A percentile compares a stretch with the other conserved stretches of the same genome.
phyloP scores from a whole-genome alignment of 2,329 filamentous ascomycete genomes.

The Colletotrichum siamense region DNA sequence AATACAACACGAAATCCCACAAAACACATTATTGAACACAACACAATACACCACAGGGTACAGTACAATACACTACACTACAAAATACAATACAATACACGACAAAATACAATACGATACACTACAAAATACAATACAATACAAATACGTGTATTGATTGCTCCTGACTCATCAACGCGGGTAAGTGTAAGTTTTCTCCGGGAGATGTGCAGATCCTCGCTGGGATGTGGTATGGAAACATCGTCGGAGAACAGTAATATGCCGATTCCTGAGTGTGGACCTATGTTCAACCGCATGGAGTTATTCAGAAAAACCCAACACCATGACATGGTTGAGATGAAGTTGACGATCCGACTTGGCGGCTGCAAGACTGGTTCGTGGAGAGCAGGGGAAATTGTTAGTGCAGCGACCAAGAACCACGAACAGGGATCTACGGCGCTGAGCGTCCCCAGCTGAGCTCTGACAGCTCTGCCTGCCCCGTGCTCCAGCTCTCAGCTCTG shows the following conservation, averaged over 20 bases:
- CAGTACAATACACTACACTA: too few relatives aligned
- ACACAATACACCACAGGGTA: too few relatives aligned
- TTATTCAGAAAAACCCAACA: not conserved
- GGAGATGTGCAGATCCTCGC: not conserved
- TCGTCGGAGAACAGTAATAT: not conserved
- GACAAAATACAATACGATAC: not conserved
- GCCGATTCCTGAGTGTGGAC: not conserved
- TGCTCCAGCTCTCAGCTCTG: constrained; percentile 17
- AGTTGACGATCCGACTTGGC: not conserved
- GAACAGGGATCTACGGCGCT: not conserved
- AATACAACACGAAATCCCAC: too few relatives aligned
- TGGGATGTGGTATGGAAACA: not conserved
- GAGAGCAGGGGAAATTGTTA: not conserved
- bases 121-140: not conserved
- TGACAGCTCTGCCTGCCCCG: not conserved
- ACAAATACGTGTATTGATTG: not conserved
- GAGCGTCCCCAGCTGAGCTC: not conserved
- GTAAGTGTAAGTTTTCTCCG: not conserved
- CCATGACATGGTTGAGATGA: not conserved
- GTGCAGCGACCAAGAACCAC: not conserved
- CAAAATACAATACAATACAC: not conserved
- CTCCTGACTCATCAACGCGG: not conserved
- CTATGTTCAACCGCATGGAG: not conserved
- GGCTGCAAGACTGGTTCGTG: not conserved
- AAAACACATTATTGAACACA: too few relatives aligned